Base-by-base conservation (phyloP, 2,329 filamentous ascomycete species). In the Colletotrichum kahawae region DNA sequence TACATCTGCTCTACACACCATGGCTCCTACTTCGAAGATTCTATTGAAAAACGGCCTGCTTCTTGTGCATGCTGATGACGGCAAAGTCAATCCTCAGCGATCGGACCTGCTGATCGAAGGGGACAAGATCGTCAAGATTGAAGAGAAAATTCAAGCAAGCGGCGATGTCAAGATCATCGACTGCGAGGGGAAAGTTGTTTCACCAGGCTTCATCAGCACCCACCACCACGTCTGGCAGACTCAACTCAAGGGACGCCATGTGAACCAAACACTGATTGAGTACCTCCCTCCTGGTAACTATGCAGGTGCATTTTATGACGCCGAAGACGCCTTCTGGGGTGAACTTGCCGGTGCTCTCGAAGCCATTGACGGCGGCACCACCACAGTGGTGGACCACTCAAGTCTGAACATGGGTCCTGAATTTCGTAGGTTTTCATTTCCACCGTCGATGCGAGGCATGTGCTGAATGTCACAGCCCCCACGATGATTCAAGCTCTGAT, bases 251-350 rank as follows among this genome's bases (percentile, higher is more conserved):
- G 79, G 77, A 38, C 57, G 67, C 16, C 78, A 79, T 67, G 72
- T 73, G 18, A 76, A 82, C 67, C 77, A 79, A 4, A 77, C 77
- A 8, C 74, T 82, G 18, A 24, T 79, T 21, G 78, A 79, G 27
- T 82, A 82, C 67, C 48, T 81, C 1, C 68, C 68, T 7, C 31
- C 5, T 77, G 81, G 18, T 78, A 83, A 7, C 78, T 83, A 70
- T 78, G 81, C 81, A 77, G 71, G 80, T 1, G 31, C 54, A 4
- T 60, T 74, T 3, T 71, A 54, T 13, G 21, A 62, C 8, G 29
- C 76, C 3, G 80, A 85, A 3, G 88, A 90, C 71, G 79, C 88
- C 4, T 89, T 87, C 78, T 87, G 86, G 83, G 86, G 86, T n/a
- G 79, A 85, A 73, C 78, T 87, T 6, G 83, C 81, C 12, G 86